A percentile compares a stretch with the other conserved stretches of the same genome.
Evolutionary conservation across 495 filamentous ascomycete species (phyloP).

Genomic region (Aspergillus bridgeri): DNA sequence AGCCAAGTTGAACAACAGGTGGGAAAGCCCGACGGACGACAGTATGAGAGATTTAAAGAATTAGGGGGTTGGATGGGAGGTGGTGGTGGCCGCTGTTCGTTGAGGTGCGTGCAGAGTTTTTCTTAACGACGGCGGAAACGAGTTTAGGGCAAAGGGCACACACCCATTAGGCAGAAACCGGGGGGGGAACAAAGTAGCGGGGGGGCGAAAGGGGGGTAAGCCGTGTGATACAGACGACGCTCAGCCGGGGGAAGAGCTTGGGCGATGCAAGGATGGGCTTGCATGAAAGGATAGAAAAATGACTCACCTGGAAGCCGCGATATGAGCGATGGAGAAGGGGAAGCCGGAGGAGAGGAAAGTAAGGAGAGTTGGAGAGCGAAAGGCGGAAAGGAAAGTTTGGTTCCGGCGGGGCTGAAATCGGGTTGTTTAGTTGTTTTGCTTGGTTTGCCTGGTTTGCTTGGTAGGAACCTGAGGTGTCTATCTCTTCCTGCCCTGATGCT

Average conservation of each 20-base stretch:
- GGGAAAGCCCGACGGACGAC: background rate
- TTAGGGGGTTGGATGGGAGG: slow-evolving; percentile 6
- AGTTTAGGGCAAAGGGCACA: slow-evolving; percentile 31
- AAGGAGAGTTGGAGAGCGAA: background rate
- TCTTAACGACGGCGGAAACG: slow-evolving; percentile 18
- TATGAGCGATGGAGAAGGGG: background rate
- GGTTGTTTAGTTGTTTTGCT: no score
- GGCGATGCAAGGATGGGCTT: background rate
- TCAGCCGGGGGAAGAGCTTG: background rate
- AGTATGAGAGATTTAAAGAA: slow-evolving; percentile 23
- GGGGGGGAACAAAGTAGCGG: slow-evolving; percentile 8
- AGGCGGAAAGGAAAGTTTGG: background rate
- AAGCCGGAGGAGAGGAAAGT: background rate
- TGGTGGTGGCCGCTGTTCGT: background rate
- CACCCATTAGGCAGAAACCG: slow-evolving; percentile 16
- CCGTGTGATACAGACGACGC: background rate
- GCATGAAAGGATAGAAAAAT: background rate
- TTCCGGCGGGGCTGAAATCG: background rate
- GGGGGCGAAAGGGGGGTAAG: background rate
- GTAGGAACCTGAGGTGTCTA: no score
- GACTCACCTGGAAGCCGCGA: background rate
- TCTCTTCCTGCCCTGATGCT: no score
- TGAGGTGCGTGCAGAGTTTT: slow-evolving; percentile 27
- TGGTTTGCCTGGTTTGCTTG: no score
- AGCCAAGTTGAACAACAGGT: slow-evolving; percentile 1